phyloP scores from a whole-genome alignment of 257 asterid genomes.

The Euphrasia confusa region DNA sequence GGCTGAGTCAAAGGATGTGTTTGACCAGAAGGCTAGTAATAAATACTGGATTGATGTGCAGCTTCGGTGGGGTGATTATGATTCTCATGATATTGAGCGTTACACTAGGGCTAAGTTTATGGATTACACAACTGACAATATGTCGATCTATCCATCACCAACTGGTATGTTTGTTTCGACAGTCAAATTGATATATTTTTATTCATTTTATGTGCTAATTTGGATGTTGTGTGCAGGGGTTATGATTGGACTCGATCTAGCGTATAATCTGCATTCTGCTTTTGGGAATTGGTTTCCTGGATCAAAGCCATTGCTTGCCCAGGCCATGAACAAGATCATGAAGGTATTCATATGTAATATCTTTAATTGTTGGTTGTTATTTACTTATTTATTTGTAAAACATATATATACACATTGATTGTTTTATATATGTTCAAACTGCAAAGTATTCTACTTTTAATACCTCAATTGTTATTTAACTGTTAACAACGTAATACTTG shows the following conservation, averaged over 20 bases:
- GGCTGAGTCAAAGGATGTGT: conserved; percentile 96
- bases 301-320: conserved; percentile 93
- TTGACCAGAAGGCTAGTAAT: conserved; percentile 97
- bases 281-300: conserved; percentile 99
- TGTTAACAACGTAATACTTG: too few relatives aligned
- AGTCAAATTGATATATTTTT: neutral
- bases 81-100: conserved; percentile 95
- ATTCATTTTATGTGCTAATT: neutral
- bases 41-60: conserved; percentile 99
- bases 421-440: too few relatives aligned
- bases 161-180: conserved; percentile 49
- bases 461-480: too few relatives aligned
- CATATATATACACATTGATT: too few relatives aligned
- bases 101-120: conserved; percentile 93
- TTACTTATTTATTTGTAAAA: neutral
- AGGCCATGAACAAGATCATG: conserved; percentile 99
- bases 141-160: conserved; percentile 99
- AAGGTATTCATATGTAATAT: conserved; percentile 43
- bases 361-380: neutral
- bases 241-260: conserved; percentile 96
- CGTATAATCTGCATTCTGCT: conserved; percentile 94
- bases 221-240: conserved; percentile 53
- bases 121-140: conserved; percentile 98
- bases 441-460: too few relatives aligned
- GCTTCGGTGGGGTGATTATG: conserved; percentile 99